A percentile compares a stretch with the other conserved stretches of the same genome.
These are phyloP conservation scores for Xylariaceae sp. DNA, from an alignment of 2,329 filamentous ascomycete species.

Conservation along the genomic window DNA sequence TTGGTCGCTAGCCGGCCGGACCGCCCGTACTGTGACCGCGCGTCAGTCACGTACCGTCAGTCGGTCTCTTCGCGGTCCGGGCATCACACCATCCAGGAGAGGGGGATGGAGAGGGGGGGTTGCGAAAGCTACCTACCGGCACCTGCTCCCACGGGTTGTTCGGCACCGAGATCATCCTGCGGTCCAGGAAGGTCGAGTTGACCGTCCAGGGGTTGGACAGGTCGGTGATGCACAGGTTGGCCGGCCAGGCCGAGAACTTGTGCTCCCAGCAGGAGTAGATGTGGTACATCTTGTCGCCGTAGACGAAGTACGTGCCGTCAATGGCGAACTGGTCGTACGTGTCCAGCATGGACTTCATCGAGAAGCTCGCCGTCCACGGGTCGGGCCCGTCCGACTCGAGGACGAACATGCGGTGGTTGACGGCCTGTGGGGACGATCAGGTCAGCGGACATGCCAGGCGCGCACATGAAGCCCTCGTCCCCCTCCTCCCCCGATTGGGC, in stretches of 20 bases:
- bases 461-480: too few species aligned
- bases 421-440: conserved; percentile 18
- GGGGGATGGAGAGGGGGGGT: background rate
- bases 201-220: conserved; percentile 28
- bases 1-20: conserved; percentile 27
- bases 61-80: too few species aligned
- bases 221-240: conserved; percentile 28
- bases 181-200: conserved; percentile 23
- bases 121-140: conserved; percentile 11
- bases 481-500: too few species aligned
- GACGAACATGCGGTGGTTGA: conserved; percentile 31
- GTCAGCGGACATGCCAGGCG: conserved; percentile 2
- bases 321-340: conserved; percentile 30
- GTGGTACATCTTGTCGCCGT: conserved; percentile 25
- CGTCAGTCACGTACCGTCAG: too few species aligned
- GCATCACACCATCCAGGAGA: too few species aligned
- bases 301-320: conserved; percentile 27
- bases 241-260: conserved; percentile 27
- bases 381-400: conserved; percentile 23
- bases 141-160: conserved; percentile 29
- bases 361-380: conserved; percentile 26
- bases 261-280: conserved; percentile 30
- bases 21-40: conserved; percentile 26
- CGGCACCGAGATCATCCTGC: conserved; percentile 27
- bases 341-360: conserved; percentile 25